phyloP scores from a whole-genome alignment of 179 eudicot species.

The Spinacia oleracea region DNA sequence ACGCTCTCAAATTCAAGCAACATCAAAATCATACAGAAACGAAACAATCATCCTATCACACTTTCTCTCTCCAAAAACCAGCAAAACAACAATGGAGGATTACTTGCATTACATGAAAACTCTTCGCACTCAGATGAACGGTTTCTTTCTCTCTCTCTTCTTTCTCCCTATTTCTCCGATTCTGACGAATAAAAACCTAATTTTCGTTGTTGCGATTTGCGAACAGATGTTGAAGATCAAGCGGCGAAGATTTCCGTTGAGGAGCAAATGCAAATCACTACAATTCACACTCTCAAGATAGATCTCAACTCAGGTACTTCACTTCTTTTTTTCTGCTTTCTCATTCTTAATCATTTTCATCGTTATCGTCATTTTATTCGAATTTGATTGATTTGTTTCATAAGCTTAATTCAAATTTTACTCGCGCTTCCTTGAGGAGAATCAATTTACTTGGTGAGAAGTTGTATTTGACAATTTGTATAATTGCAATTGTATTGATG shows the following conservation, averaged over 20 bases:
- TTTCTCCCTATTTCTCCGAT: constrained; percentile 15
- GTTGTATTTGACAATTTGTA: too few species aligned
- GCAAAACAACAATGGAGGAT: constrained; percentile 52
- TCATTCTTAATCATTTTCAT: neutral
- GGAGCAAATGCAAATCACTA: constrained; percentile 77
- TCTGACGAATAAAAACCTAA: neutral
- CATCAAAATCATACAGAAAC: neutral
- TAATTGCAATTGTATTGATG: neutral
- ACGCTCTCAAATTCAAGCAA: neutral
- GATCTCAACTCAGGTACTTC: constrained; percentile 65
- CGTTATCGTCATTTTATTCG: neutral
- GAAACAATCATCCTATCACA: neutral
- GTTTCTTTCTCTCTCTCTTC: constrained; percentile 25
- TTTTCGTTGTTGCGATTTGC: neutral
- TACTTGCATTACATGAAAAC: constrained; percentile 65
- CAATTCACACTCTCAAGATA: constrained; percentile 57
- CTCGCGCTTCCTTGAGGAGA: neutral
- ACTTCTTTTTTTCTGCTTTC: neutral
- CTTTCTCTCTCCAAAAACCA: neutral
- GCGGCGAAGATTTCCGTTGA: constrained; percentile 67
- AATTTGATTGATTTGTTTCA: neutral
- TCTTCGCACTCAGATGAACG: constrained; percentile 72
- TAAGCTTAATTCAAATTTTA: neutral
- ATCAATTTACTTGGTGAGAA: neutral
- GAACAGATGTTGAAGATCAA: constrained; percentile 85